Evolutionary conservation across 768 basidiomycete species (phyloP).

Genomic region (Podaxis sp.): DNA sequence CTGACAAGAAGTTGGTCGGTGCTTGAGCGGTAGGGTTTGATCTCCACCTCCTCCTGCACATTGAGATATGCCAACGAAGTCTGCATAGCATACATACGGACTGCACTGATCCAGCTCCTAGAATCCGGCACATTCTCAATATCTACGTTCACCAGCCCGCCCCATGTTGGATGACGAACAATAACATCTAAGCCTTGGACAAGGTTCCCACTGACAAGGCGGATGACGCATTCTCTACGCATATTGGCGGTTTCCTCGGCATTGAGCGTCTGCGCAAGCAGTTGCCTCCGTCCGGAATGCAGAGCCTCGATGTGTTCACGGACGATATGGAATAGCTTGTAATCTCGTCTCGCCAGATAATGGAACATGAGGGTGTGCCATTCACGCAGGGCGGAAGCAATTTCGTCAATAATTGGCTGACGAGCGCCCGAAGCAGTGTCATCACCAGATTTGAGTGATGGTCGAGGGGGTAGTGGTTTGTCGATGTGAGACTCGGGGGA

Average conservation of each 20-base stretch:
- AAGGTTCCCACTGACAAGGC: conserved; percentile 87
- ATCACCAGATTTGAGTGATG: conserved; percentile 92
- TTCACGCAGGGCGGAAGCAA: conserved; percentile 93
- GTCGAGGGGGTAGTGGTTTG: conserved; percentile 85
- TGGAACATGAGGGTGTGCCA: conserved; percentile 93
- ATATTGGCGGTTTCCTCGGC: conserved; percentile 82
- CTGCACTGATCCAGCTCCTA: conserved; percentile 84
- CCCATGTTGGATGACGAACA: conserved; percentile 93
- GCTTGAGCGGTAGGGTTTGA: conserved; percentile 41
- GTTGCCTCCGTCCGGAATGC: conserved; percentile 87
- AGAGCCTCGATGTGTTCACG: conserved; percentile 88
- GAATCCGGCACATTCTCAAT: conserved; percentile 80
- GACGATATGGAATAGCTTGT: conserved; percentile 84
- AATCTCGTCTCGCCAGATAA: conserved; percentile 87
- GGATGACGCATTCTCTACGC: conserved; percentile 82
- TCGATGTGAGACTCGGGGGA: conserved; percentile 62
- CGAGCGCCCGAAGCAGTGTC: conserved; percentile 81
- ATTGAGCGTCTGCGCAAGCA: conserved; percentile 84
- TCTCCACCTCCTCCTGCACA: conserved; percentile 40
- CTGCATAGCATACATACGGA: conserved; percentile 92
- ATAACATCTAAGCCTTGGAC: conserved; percentile 93
- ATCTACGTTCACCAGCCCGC: conserved; percentile 87
- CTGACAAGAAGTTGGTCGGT: conserved; percentile 45
- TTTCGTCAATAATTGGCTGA: conserved; percentile 96
- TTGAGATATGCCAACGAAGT: conserved; percentile 77